phyloP scores from a whole-genome alignment of 2,329 filamentous ascomycete genomes.

The Colletotrichum sp. region DNA sequence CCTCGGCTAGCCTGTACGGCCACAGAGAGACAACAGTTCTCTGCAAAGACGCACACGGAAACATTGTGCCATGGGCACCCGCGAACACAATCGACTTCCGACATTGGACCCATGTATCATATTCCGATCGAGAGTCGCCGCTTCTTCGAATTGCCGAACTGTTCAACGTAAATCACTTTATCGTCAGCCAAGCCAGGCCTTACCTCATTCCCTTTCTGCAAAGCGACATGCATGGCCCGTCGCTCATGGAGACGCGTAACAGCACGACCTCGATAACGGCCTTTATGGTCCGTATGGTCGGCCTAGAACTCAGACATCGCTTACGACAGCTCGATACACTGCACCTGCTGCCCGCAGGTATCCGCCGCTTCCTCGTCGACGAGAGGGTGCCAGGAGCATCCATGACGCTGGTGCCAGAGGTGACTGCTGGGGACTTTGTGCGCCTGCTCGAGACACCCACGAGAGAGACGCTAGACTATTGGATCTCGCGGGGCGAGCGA shows the following conservation, averaged over 20 bases:
- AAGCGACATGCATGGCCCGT: conserved; percentile 79
- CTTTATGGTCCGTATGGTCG: conserved; percentile 70
- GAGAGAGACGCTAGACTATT: conserved; percentile 76
- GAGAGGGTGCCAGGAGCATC: conserved; percentile 80
- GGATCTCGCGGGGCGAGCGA: conserved; percentile 83
- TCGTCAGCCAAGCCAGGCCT: conserved; percentile 89
- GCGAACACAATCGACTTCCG: conserved; percentile 66
- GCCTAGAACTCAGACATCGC: conserved; percentile 80
- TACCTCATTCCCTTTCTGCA: conserved; percentile 87
- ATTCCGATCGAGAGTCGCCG: conserved; percentile 68
- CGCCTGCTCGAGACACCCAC: conserved; percentile 85
- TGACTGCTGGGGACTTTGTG: conserved; percentile 75
- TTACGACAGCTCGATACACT: conserved; percentile 82
- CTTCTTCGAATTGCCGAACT: conserved; percentile 78
- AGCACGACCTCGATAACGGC: conserved; percentile 62
- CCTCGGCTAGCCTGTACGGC: conserved; percentile 68
- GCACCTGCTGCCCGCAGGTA: conserved; percentile 70
- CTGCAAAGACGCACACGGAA: conserved; percentile 77
- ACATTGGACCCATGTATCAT: conserved; percentile 71
- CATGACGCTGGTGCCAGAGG: conserved; percentile 82
- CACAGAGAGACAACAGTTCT: conserved; percentile 69
- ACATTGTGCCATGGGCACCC: conserved; percentile 76
- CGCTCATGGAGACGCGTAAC: conserved; percentile 63
- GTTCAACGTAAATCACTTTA: conserved; percentile 95
- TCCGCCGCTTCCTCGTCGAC: conserved; percentile 80